Conservation (phyloP, 148 eudicot genomes). For the Amaranthus palmeri region DNA sequence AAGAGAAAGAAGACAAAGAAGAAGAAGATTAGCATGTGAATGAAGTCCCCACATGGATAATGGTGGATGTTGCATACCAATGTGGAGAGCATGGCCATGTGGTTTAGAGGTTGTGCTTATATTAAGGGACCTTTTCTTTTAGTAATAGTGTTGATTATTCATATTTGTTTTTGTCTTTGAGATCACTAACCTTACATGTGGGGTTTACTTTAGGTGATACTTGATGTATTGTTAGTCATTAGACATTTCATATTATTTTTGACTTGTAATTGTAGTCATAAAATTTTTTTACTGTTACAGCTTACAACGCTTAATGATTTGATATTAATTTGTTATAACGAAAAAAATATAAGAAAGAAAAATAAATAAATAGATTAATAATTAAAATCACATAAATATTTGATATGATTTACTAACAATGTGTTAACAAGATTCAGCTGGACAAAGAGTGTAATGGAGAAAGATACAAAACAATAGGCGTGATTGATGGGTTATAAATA, state of each 20-base stretch:
- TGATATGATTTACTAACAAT: too few species aligned
- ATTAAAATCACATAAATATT: too few species aligned
- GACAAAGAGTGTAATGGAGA: too few species aligned
- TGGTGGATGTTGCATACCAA: conserved; percentile 27
- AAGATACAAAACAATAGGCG: too few species aligned
- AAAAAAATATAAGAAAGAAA: too few species aligned
- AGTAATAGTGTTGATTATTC: conserved; percentile 17
- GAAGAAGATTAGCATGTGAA: conserved; percentile 30
- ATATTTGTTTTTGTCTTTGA: conserved; percentile 17
- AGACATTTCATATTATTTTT: conserved; percentile 30
- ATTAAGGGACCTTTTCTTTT: conserved; percentile 28
- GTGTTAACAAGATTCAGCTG: too few species aligned
- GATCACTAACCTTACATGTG: conserved; percentile 27
- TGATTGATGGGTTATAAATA: too few species aligned
- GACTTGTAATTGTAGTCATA: conserved; percentile 27
- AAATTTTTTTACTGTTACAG: neutral
- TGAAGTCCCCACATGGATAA: conserved; percentile 31
- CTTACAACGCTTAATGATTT: neutral
- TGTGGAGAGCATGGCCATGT: conserved; percentile 34
- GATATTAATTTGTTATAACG: too few species aligned
- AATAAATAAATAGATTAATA: too few species aligned
- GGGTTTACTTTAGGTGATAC: conserved; percentile 22
- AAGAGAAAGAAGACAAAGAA: neutral
- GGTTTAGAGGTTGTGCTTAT: conserved; percentile 23
- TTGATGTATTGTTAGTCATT: conserved; percentile 17